phyloP scores from a whole-genome alignment of 192 early-diverging fungal genomes.

The Backusella psychrophila region DNA sequence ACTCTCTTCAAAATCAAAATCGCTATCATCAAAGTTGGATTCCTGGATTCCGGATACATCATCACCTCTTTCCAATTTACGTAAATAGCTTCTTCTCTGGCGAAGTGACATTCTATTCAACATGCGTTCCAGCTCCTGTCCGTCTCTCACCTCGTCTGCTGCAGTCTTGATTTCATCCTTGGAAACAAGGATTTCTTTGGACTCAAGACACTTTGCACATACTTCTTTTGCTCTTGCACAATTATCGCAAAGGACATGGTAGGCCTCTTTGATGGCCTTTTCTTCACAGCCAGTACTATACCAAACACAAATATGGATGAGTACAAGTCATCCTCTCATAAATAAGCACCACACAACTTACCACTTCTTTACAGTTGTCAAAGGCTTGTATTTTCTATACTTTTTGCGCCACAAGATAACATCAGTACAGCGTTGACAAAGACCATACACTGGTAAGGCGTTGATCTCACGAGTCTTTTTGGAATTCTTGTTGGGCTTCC shows the following conservation, averaged over 20 bases:
- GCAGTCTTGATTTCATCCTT: conserved; percentile 56
- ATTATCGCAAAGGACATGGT: conserved; percentile 89
- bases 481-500: conserved; percentile 84
- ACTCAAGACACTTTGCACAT: conserved; percentile 90
- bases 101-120: conserved; percentile 77
- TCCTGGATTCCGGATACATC: conserved; percentile 48
- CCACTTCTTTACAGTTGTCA: conserved; percentile 90
- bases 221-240: conserved; percentile 81
- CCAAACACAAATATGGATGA: neutral
- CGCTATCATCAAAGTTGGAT: conserved; percentile 45
- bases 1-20: conserved; percentile 43
- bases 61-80: conserved; percentile 81
- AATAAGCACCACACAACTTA: conserved; percentile 25
- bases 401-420: conserved; percentile 85
- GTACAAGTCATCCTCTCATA: conserved; percentile 7
- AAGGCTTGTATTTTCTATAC: conserved; percentile 96
- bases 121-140: conserved; percentile 70
- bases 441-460: conserved; percentile 73
- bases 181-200: conserved; percentile 56
- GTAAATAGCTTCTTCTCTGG: conserved; percentile 74
- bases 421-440: conserved; percentile 74
- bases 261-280: conserved; percentile 88
- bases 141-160: conserved; percentile 63
- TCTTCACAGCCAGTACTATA: conserved; percentile 60
- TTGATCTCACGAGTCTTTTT: conserved; percentile 75